Percentiles rank a stretch among this genome's conserved stretches.
Conservation (phyloP, 1,139 yeast species). For the Geotrichum australiense region DNA sequence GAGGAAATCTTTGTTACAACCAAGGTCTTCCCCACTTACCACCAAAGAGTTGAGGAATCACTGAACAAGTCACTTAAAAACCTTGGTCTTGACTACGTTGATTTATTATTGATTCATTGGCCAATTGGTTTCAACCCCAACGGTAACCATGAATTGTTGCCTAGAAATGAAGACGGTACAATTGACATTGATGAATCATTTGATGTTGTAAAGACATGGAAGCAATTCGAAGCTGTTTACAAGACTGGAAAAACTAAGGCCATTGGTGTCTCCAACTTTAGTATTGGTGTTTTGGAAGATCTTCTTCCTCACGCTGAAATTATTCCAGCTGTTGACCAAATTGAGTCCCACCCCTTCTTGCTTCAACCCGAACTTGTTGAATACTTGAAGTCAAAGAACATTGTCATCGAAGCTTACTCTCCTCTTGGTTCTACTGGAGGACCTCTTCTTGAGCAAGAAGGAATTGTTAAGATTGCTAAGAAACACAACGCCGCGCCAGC, state of each 20-base stretch:
- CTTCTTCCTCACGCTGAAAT: slow-evolving; percentile 49
- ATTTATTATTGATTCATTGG: slow-evolving; percentile 83
- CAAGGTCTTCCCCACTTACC: slow-evolving; percentile 68
- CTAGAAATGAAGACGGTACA: slow-evolving; percentile 40
- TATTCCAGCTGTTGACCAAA: slow-evolving; percentile 66
- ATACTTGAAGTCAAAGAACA: slow-evolving; percentile 48
- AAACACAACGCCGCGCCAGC: slow-evolving; percentile 53
- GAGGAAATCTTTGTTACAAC: slow-evolving; percentile 71
- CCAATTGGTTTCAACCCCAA: slow-evolving; percentile 53
- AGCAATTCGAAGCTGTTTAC: slow-evolving; percentile 52
- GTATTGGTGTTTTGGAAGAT: slow-evolving; percentile 45
- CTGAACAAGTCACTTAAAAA: slow-evolving; percentile 56
- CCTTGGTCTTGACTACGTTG: slow-evolving; percentile 73
- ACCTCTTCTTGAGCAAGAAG: slow-evolving; percentile 50
- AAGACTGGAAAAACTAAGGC: slow-evolving; percentile 57
- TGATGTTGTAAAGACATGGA: slow-evolving; percentile 63
- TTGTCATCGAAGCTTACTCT: slow-evolving; percentile 66
- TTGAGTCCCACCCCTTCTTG: slow-evolving; percentile 67
- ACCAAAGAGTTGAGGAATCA: slow-evolving; percentile 52
- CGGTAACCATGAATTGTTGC: slow-evolving; percentile 38
- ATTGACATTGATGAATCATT: slow-evolving; percentile 43
- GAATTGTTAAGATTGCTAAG: slow-evolving; percentile 47
- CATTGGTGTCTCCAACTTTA: slow-evolving; percentile 76
- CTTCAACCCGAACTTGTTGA: slow-evolving; percentile 61
- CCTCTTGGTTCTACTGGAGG: slow-evolving; percentile 72